phyloP scores from a whole-genome alignment of 2,329 filamentous ascomycete genomes.

The Elsinoe fawcettii region DNA sequence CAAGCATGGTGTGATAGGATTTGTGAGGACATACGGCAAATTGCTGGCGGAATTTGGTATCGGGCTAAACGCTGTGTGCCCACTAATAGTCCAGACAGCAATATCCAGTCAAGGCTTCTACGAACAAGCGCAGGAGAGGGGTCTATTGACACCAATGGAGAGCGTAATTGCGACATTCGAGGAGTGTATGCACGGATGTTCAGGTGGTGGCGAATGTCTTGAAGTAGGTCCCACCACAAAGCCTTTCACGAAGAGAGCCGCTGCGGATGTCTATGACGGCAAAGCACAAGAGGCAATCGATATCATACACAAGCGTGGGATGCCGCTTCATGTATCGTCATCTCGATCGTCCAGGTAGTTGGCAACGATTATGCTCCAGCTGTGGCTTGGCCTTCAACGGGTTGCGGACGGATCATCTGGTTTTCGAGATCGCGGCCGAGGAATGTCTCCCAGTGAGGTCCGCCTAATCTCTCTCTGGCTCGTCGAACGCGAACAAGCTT shows the following conservation, averaged over 20 bases:
- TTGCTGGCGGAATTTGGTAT: slow-evolving; percentile 35
- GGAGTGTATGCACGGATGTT: slow-evolving; percentile 28
- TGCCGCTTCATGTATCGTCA: not conserved
- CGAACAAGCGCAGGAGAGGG: slow-evolving; percentile 28
- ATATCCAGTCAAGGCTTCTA: slow-evolving; percentile 35
- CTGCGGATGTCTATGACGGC: slow-evolving; percentile 27
- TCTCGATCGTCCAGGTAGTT: not conserved
- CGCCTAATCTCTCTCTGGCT: slow-evolving; percentile 33
- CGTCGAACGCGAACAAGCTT: slow-evolving; percentile 41
- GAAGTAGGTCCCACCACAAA: slow-evolving; percentile 36
- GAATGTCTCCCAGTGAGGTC: slow-evolving; percentile 28
- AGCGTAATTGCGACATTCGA: slow-evolving; percentile 36
- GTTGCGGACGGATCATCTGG: not conserved
- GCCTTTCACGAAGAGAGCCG: slow-evolving; percentile 23
- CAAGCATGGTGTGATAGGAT: slow-evolving; percentile 35
- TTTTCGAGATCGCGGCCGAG: slow-evolving; percentile 19
- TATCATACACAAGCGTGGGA: not conserved
- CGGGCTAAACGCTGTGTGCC: slow-evolving; percentile 37
- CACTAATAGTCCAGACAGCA: slow-evolving; percentile 35
- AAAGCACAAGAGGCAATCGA: slow-evolving; percentile 16
- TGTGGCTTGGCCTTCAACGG: not conserved
- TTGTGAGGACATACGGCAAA: slow-evolving; percentile 36
- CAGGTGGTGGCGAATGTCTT: slow-evolving; percentile 35
- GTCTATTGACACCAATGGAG: slow-evolving; percentile 34
- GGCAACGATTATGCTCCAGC: not conserved